Evolutionary conservation across 83 land plant species (phyloP).

Genomic region (Picea mariana): DNA sequence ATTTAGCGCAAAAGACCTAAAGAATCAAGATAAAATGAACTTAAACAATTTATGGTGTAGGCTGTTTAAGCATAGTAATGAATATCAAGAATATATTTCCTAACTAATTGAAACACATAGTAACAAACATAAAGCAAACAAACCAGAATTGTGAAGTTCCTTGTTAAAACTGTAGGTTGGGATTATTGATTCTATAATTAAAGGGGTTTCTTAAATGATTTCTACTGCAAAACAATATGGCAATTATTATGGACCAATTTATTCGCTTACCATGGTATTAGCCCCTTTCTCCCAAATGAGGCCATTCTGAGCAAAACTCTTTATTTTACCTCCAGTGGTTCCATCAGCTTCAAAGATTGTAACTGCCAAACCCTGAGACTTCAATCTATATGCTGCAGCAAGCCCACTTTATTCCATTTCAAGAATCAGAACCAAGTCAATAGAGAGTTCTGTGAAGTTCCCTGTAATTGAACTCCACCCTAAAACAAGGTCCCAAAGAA

Average conservation of each 20-base stretch:
- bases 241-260: neutral
- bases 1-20: neutral
- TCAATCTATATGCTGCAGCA: conserved; percentile 86
- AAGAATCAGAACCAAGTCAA: neutral
- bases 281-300: conserved; percentile 92
- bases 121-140: neutral
- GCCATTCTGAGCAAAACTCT: conserved; percentile 60
- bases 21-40: neutral
- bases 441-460: neutral
- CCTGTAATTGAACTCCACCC: neutral
- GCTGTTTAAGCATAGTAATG: neutral
- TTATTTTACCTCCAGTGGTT: conserved; percentile 82
- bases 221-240: neutral
- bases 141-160: neutral
- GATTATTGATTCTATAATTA: neutral
- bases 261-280: conserved; percentile 75
- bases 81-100: neutral
- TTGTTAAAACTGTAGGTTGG: neutral
- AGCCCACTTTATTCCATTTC: conserved; percentile 64
- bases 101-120: neutral
- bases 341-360: conserved; percentile 83
- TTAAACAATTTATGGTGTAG: neutral
- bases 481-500: neutral
- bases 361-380: conserved; percentile 67
- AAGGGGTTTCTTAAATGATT: neutral